Conservation (phyloP, 805 yeast genomes). For the Isabelozyma gotoi region DNA sequence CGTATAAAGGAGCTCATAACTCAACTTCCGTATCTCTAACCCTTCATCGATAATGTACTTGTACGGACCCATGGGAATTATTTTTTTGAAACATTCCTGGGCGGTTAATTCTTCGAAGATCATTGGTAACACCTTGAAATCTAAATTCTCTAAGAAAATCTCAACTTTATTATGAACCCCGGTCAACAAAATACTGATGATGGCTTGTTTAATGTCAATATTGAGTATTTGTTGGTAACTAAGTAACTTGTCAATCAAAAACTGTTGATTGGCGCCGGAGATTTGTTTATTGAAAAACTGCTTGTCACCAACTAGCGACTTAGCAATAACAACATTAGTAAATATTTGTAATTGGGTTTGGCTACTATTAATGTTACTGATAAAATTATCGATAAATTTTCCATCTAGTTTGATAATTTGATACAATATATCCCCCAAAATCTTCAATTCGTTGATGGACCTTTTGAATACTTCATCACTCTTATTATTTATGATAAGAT, state of each 20-base stretch:
- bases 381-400: constrained; percentile 8
- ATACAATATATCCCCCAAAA: constrained; percentile 36
- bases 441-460: constrained; percentile 23
- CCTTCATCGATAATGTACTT: constrained; percentile 81
- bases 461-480: constrained; percentile 8
- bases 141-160: constrained; percentile 45
- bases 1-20: constrained; percentile 68
- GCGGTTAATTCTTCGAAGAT: constrained; percentile 56
- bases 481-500: constrained; percentile 8
- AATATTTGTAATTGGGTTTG: constrained; percentile 16
- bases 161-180: constrained; percentile 57
- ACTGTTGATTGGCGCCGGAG: neutral
- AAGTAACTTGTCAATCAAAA: neutral
- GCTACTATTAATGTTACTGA: constrained; percentile 13
- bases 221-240: neutral
- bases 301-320: constrained; percentile 19
- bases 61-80: constrained; percentile 83
- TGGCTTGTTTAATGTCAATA: constrained; percentile 35
- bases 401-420: constrained; percentile 14
- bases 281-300: constrained; percentile 1
- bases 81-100: constrained; percentile 56
- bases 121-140: constrained; percentile 44
- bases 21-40: constrained; percentile 65
- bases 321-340: constrained; percentile 33
- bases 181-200: constrained; percentile 57